These are phyloP conservation scores for Fusarium annulatum DNA, from an alignment of 2,329 filamentous ascomycete species.

Conservation along the genomic window DNA sequence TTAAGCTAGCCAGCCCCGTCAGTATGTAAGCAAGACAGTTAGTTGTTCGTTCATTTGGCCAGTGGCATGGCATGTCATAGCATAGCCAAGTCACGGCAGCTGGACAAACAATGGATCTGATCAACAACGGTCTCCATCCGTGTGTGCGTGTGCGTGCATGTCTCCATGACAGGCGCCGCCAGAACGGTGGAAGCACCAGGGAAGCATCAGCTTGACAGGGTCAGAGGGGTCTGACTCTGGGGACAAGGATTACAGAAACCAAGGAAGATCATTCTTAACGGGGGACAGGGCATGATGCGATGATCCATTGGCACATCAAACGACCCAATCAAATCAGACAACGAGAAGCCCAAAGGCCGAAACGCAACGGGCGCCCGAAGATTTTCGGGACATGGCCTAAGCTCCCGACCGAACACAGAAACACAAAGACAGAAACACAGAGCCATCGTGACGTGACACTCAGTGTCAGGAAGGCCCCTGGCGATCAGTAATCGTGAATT, in stretches of 20 bases:
- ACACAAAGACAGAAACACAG: conserved; percentile 8
- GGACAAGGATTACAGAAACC: conserved; percentile 10
- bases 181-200: conserved; percentile 38
- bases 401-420: conserved; percentile 7
- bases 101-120: conserved; percentile 28
- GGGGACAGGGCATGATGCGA: conserved; percentile 20
- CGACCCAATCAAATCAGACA: conserved; percentile 2
- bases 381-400: conserved; percentile 37
- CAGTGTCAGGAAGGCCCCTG: conserved; percentile 21
- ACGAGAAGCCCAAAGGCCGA: conserved; percentile 21
- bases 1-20: not conserved
- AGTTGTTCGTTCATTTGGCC: not conserved
- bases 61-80: not conserved
- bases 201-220: conserved; percentile 36
- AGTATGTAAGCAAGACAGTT: not conserved
- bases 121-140: conserved; percentile 30
- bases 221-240: conserved; percentile 4
- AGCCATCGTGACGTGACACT: conserved; percentile 30
- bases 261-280: conserved; percentile 25
- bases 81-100: not conserved
- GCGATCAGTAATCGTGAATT: conserved; percentile 42
- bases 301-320: conserved; percentile 13
- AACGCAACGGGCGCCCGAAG: conserved; percentile 43
- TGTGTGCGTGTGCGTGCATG: not conserved
- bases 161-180: conserved; percentile 33